These are phyloP conservation scores for Glarea lozoyensis DNA, from an alignment of 495 filamentous ascomycete species.

Conservation along the genomic window DNA sequence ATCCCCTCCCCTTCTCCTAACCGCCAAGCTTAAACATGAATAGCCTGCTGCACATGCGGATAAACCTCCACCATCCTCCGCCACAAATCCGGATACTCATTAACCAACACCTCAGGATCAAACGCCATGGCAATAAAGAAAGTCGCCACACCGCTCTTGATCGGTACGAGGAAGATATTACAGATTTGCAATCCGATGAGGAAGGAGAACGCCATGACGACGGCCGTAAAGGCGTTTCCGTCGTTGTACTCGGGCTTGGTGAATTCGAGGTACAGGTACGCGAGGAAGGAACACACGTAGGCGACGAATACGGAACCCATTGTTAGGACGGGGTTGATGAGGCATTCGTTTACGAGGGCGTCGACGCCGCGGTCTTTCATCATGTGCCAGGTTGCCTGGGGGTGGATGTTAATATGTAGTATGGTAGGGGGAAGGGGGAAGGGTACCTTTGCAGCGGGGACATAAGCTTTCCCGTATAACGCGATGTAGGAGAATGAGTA, in stretches of 20 bases:
- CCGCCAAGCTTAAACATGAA: slow-evolving; percentile 20
- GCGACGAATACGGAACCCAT: slow-evolving; percentile 80
- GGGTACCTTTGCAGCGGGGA: slow-evolving; percentile 64
- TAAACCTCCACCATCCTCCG: slow-evolving; percentile 67
- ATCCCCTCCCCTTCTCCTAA: no score
- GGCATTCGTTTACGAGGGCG: slow-evolving; percentile 79
- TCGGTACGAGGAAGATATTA: slow-evolving; percentile 77
- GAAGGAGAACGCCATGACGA: slow-evolving; percentile 77
- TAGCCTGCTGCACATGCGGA: slow-evolving; percentile 59
- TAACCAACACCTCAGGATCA: slow-evolving; percentile 79
- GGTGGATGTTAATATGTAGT: slow-evolving; percentile 8
- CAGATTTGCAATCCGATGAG: slow-evolving; percentile 79
- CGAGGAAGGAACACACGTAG: slow-evolving; percentile 70
- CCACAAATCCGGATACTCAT: slow-evolving; percentile 76
- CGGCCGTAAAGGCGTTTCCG: slow-evolving; percentile 46
- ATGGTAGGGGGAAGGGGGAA: slow-evolving; percentile 1
- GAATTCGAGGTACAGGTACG: slow-evolving; percentile 75
- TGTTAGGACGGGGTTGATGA: slow-evolving; percentile 82
- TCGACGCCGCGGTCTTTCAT: slow-evolving; percentile 89
- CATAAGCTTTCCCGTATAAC: slow-evolving; percentile 79
- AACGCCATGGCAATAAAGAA: slow-evolving; percentile 85
- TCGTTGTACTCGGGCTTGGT: slow-evolving; percentile 72
- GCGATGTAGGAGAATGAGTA: slow-evolving; percentile 93
- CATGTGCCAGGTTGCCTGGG: slow-evolving; percentile 39
- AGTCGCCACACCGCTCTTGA: slow-evolving; percentile 64